Evolutionary conservation across 805 yeast genomes (phyloP), one percentile per base, ranked within the genome.

Genomic region (Yarrowia yakushimensis): DNA sequence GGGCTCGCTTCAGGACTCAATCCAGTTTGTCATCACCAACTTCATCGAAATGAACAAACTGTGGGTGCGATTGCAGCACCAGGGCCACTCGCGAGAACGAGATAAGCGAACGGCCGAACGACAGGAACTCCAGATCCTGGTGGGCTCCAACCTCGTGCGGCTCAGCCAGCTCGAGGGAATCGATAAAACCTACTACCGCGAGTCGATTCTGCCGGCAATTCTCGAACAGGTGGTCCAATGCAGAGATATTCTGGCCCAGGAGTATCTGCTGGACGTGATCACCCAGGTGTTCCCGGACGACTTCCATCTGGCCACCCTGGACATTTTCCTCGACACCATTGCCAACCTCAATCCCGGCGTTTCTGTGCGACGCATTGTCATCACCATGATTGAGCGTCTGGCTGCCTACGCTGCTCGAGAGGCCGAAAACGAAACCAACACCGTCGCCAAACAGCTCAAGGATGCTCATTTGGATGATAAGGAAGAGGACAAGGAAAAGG

Each of bases 21-120:
- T 90, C 42, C 84, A 85, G 63, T 93, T 92, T 70, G 82, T 92
- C 34, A 80, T 90, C 60, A 83, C 89, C 18, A 94, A 94, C 72
- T 94, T 94, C 72, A 85, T 93, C 63, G 99, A 94, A 73, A 94
- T 94, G 99, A 94, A 94, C 77, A 94, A 94, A 73, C 79, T 94
- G 50, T 94, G 99, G 99, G 98, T 94, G 4, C 82, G 99, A 59
- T 78, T 92, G 67, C 98, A 93, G 75, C 97, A 92, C 72, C 97
- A 91, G 74, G 98, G 98, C 1, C 97, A 90, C 65, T 83, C 93
- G 3, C 82, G 88, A 42, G 97, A 93, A 69, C 81, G 89, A 39
- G 83, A 79, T 37, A 83, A 87, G 72, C 80, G 97, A 63, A 82
- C 81, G 22, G 81, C 79, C 64, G 98, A 94, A 74, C 80, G 99